These are phyloP conservation scores for Botryotinia calthae DNA, from an alignment of 2,329 filamentous ascomycete genomes.

Conservation along the genomic window DNA sequence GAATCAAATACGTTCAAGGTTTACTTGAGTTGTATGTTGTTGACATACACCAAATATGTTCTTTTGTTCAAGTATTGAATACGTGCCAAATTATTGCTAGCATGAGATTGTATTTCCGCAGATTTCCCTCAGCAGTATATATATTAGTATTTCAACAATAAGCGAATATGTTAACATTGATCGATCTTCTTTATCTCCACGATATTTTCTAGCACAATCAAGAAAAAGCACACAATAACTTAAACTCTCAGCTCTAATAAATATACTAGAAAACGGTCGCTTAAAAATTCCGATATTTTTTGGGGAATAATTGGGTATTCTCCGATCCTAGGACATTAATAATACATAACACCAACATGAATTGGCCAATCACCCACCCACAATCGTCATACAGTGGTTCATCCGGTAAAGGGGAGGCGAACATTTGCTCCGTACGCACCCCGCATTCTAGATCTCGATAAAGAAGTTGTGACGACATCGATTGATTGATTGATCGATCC, in stretches of 20 bases:
- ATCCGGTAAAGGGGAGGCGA: background rate
- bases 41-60: background rate
- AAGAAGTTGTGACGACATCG: constrained; percentile 2
- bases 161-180: background rate
- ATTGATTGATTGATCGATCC: background rate
- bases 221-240: background rate
- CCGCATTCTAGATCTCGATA: background rate
- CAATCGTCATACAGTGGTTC: background rate
- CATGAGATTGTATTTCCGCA: background rate
- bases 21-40: background rate
- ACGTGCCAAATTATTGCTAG: background rate
- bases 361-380: background rate
- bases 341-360: background rate
- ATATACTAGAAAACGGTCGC: background rate
- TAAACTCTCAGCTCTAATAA: background rate
- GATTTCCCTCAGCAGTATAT: background rate
- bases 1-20: background rate
- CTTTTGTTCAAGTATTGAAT: background rate
- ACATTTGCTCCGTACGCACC: background rate
- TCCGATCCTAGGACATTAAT: background rate
- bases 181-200: background rate
- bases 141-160: background rate
- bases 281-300: background rate
- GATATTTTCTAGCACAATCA: background rate
- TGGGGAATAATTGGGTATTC: background rate